These are phyloP conservation scores for Hibiscus trionum DNA, from an alignment of 345 rosid genomes.

Conservation along the genomic window DNA sequence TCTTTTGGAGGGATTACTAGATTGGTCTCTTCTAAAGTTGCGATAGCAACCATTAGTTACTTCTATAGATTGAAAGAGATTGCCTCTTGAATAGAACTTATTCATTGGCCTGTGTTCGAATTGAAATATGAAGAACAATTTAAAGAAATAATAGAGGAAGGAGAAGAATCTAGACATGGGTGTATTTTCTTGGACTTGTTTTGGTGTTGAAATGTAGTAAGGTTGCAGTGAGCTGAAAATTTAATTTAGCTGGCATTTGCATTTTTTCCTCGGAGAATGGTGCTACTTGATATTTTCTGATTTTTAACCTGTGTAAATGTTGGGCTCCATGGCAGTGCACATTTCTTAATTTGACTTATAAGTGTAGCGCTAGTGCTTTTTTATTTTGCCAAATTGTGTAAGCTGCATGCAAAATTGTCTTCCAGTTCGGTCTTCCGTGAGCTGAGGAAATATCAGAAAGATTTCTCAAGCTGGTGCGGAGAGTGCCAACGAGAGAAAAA, in stretches of 20 bases:
- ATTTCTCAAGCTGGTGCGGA: slow-evolving; percentile 87
- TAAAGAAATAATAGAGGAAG: neutral
- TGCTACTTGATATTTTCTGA: neutral
- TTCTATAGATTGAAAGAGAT: neutral
- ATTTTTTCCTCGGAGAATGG: neutral
- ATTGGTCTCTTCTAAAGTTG: neutral
- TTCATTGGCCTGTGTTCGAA: neutral
- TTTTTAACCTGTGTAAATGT: neutral
- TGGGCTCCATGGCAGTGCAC: neutral
- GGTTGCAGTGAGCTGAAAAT: neutral
- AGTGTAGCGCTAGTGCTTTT: no score
- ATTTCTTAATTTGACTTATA: neutral
- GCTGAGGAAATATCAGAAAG: slow-evolving; percentile 72
- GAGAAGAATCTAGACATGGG: neutral
- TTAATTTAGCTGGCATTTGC: neutral
- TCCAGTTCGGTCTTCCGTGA: slow-evolving; percentile 78
- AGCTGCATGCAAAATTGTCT: slow-evolving; percentile 9
- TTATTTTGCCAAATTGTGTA: neutral
- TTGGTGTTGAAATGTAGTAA: neutral
- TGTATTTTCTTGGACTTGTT: neutral
- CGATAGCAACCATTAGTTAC: no score
- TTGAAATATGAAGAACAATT: neutral
- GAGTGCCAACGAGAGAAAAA: slow-evolving; percentile 68
- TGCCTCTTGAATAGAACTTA: neutral
- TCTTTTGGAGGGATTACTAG: neutral